Percentiles rank a stretch among this genome's conserved stretches.
Conservation (phyloP, 2,329 filamentous ascomycete genomes). For the Coniosporium tulheliwenetii region DNA sequence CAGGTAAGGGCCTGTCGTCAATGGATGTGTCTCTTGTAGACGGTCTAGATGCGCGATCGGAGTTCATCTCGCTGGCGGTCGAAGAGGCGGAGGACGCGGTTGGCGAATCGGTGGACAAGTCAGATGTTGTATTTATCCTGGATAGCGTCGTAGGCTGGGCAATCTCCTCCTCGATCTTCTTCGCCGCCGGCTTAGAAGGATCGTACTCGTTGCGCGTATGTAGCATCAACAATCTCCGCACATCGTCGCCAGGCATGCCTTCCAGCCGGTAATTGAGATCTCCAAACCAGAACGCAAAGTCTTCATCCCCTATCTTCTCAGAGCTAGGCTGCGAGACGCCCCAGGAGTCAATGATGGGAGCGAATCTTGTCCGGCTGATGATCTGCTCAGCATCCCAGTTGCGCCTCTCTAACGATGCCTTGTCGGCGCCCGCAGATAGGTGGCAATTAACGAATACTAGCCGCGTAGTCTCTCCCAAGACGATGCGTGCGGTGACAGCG, state of each 20-base stretch:
- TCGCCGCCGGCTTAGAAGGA: constrained; percentile 20
- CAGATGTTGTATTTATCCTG: not conserved
- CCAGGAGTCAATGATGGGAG: constrained; percentile 51
- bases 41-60: not conserved
- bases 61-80: not conserved
- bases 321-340: constrained; percentile 41
- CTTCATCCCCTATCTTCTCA: constrained; percentile 71
- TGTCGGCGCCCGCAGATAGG: constrained; percentile 72
- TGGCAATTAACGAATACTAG: constrained; percentile 87
- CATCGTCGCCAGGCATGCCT: constrained; percentile 77
- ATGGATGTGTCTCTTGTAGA: too few species aligned
- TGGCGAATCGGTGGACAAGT: not conserved
- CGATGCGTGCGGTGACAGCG: constrained; percentile 62
- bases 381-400: constrained; percentile 87
- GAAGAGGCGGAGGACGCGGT: not conserved
- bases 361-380: constrained; percentile 58
- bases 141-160: not conserved
- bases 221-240: constrained; percentile 66
- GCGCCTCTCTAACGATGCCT: constrained; percentile 60
- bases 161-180: constrained; percentile 20
- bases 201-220: constrained; percentile 71
- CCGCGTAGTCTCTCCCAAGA: constrained; percentile 79
- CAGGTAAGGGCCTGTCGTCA: constrained; percentile 9
- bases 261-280: constrained; percentile 91
- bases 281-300: constrained; percentile 92